phyloP scores from a whole-genome alignment of 805 yeast species.

The Metschnikowia kunwiensis region DNA sequence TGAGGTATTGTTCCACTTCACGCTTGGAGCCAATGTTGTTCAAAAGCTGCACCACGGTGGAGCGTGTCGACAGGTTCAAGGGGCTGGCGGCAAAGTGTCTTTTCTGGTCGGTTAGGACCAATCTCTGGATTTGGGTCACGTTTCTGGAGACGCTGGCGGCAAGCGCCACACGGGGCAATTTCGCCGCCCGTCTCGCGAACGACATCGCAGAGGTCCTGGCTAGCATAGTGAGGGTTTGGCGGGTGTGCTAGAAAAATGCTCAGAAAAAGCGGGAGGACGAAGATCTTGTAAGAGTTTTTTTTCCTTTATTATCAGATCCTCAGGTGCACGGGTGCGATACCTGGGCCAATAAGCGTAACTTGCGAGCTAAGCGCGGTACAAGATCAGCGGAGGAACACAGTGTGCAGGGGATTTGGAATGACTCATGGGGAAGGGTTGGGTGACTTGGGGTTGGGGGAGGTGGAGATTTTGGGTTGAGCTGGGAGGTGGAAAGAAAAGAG shows the following conservation, averaged over 20 bases:
- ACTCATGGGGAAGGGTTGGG: too few species aligned
- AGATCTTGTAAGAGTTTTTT: too few species aligned
- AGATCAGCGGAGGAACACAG: slow-evolving; percentile 24
- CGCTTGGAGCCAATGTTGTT: slow-evolving; percentile 96
- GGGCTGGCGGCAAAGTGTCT: slow-evolving; percentile 11
- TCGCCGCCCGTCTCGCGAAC: slow-evolving; percentile 11
- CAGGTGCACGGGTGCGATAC: slow-evolving; percentile 14
- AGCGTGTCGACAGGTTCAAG: slow-evolving; percentile 60
- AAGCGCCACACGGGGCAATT: slow-evolving; percentile 5
- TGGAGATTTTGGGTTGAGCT: too few species aligned
- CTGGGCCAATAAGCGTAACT: slow-evolving; percentile 31
- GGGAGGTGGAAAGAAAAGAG: too few species aligned
- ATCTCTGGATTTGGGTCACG: background rate
- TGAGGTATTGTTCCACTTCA: slow-evolving; percentile 96
- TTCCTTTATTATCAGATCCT: slow-evolving; percentile 7
- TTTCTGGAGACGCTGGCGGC: background rate
- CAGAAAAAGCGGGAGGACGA: background rate
- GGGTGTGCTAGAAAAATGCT: background rate
- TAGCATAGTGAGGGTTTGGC: slow-evolving; percentile 8
- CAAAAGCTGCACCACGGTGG: slow-evolving; percentile 91
- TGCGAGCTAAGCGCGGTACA: slow-evolving; percentile 38
- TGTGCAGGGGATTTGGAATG: too few species aligned
- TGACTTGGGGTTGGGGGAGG: too few species aligned
- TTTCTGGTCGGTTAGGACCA: background rate
- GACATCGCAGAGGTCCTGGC: slow-evolving; percentile 10